Conservation (phyloP, 164 flowering plant genomes). For the Vitis cinerea region DNA sequence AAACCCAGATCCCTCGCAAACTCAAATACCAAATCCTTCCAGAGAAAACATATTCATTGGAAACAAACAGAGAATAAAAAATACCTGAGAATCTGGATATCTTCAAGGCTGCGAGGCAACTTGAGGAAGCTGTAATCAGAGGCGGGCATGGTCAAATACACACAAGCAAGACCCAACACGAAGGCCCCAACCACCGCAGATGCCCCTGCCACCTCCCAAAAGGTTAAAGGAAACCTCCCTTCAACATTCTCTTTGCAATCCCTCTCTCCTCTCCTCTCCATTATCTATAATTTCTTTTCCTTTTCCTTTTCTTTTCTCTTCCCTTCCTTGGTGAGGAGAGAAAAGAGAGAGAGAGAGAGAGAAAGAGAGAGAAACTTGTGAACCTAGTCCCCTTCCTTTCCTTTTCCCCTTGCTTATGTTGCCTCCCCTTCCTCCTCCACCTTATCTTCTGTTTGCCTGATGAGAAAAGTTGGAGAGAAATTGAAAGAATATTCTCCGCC, state of each 20-base stretch:
- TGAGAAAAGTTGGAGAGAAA: not conserved
- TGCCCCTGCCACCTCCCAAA: slow-evolving; percentile 62
- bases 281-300: slow-evolving; percentile 3
- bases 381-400: not conserved
- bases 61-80: not conserved
- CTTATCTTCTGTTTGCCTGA: not conserved
- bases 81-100: slow-evolving; percentile 82
- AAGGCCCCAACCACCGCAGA: slow-evolving; percentile 57
- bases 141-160: slow-evolving; percentile 82
- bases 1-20: not conserved
- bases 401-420: not conserved
- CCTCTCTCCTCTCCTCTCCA: slow-evolving; percentile 2
- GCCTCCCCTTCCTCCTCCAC: not conserved
- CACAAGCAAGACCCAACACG: slow-evolving; percentile 53
- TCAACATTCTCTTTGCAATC: not conserved
- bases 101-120: slow-evolving; percentile 84
- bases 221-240: slow-evolving; percentile 49
- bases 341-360: not conserved
- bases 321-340: not conserved
- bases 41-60: too few species aligned
- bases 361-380: slow-evolving; percentile 1
- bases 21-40: not conserved
- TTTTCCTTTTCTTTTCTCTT: slow-evolving; percentile 13
- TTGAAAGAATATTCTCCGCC: too few species aligned
- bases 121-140: slow-evolving; percentile 95